Base-by-base conservation (phyloP, 2,329 filamentous ascomycete genomes). In the Fusarium bactridioides region DNA sequence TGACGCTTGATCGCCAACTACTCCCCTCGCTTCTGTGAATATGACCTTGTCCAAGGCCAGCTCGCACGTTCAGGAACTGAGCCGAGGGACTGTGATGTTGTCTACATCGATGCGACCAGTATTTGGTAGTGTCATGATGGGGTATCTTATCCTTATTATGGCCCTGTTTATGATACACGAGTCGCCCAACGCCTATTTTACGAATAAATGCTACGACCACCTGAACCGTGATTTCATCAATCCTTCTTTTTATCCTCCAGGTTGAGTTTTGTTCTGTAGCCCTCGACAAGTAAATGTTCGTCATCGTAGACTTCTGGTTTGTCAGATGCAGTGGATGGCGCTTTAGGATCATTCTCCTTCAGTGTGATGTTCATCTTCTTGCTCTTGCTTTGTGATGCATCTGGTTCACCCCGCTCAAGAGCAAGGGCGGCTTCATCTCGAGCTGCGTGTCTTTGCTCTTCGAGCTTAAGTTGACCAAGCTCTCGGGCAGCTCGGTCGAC, bases 1-100 rank as follows among this genome's bases (percentile, higher is more conserved):
- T 89, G 90, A 96, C 81, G 94, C 94, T 97, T 94, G 94, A 97
- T 94, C 90, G 94, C 94, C 94, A 97, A 87, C 82, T 68, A 68
- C 64, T 67, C 68, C 44, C 61, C 66, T 70, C 63, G 60, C 53
- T 53, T 73, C n/a, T 64, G 76, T 81, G 78, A 78, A 69, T 67
- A 77, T 79, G 77, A 79, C 70, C 69, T 74, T 68, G 54, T 38
- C 23, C 67, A 58, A 66, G 74, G 67, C 73, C 65, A 76, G 73
- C 64, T 69, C 41, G 37, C 72, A 77, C 40, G 6, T 41, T 56
- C 44, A 47, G 50, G 50, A 45, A 69, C 70, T 68, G 62, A 67
- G 64, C 64, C 48, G 19, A 45, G 23, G 44, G 38, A 35, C 15
- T 47, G 48, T 37, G 41, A 65, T 59, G 59, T 31, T 38, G 59